Conservation (phyloP, 306 rosid species). For the Abrus pulchellus region DNA sequence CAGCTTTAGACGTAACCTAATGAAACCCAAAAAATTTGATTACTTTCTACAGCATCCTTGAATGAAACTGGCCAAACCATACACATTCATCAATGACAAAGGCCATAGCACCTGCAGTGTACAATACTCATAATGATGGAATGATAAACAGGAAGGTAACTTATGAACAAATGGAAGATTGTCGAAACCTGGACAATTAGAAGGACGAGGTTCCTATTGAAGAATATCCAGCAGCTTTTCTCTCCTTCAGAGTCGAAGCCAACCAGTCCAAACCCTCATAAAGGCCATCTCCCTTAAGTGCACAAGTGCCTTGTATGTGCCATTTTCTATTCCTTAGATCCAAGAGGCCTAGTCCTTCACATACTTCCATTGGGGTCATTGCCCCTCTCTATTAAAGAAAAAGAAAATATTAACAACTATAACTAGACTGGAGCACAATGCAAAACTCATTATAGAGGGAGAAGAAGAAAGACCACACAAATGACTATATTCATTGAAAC, state of each 20-base stretch:
- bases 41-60: constrained; percentile 45
- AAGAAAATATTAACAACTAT: constrained; percentile 22
- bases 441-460: not conserved
- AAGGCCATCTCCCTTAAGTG: constrained; percentile 93
- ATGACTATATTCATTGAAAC: constrained; percentile 21
- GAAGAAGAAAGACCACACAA: not conserved
- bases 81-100: constrained; percentile 13
- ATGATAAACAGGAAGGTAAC: constrained; percentile 24
- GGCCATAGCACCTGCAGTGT: constrained; percentile 46
- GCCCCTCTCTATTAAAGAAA: constrained; percentile 78
- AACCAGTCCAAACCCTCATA: constrained; percentile 98
- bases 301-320: constrained; percentile 97
- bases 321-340: constrained; percentile 94
- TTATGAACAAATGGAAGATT: constrained; percentile 2
- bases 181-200: constrained; percentile 56
- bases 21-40: constrained; percentile 37
- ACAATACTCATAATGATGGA: constrained; percentile 20
- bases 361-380: constrained; percentile 93
- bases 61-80: constrained; percentile 40
- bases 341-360: constrained; percentile 93
- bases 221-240: constrained; percentile 82
- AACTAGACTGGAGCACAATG: constrained; percentile 20
- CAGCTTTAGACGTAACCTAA: constrained; percentile 38
- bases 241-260: constrained; percentile 88
- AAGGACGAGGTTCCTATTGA: constrained; percentile 83